phyloP scores from a whole-genome alignment of 352 stramenopile genomes.

The Globisporangium viniferum region DNA sequence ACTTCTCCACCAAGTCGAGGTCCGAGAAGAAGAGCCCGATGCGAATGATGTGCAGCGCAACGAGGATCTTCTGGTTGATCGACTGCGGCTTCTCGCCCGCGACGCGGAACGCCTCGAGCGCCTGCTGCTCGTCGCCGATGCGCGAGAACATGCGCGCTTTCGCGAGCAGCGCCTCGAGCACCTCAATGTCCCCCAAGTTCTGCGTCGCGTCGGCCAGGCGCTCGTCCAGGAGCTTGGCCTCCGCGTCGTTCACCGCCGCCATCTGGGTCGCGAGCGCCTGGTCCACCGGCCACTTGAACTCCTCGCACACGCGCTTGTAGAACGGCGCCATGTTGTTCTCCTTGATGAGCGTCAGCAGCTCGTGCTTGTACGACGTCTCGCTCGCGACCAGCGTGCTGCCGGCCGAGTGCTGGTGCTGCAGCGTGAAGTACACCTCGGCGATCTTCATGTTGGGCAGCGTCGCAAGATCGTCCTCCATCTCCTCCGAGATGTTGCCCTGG shows the following conservation, averaged over 20 bases:
- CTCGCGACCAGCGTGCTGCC: constrained; percentile 29
- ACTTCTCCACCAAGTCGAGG: constrained; percentile 75
- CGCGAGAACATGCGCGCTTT: constrained; percentile 94
- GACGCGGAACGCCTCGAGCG: constrained; percentile 90
- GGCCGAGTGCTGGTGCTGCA: constrained; percentile 64
- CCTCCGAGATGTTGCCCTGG: constrained; percentile 81
- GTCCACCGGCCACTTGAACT: constrained; percentile 74
- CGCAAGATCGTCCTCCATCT: constrained; percentile 81
- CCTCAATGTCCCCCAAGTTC: constrained; percentile 97
- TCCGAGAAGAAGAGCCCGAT: constrained; percentile 89
- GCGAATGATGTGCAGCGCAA: constrained; percentile 92
- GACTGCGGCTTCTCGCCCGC: constrained; percentile 92
- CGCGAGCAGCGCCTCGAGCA: constrained; percentile 93
- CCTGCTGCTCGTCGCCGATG: constrained; percentile 90
- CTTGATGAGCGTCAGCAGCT: constrained; percentile 65
- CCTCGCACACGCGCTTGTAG: constrained; percentile 64
- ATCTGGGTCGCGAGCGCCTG: constrained; percentile 52
- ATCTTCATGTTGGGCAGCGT: constrained; percentile 80
- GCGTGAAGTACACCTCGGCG: constrained; percentile 66
- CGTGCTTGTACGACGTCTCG: constrained; percentile 38
- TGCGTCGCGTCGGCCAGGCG: constrained; percentile 92
- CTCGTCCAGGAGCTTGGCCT: constrained; percentile 81
- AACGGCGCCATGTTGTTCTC: constrained; percentile 75
- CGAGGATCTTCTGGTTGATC: constrained; percentile 98
- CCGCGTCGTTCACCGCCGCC: constrained; percentile 53